A percentile compares a stretch with the other conserved stretches of the same genome.
Conservation (phyloP, 2,329 filamentous ascomycete genomes). For the Fusarium bulbicola region DNA sequence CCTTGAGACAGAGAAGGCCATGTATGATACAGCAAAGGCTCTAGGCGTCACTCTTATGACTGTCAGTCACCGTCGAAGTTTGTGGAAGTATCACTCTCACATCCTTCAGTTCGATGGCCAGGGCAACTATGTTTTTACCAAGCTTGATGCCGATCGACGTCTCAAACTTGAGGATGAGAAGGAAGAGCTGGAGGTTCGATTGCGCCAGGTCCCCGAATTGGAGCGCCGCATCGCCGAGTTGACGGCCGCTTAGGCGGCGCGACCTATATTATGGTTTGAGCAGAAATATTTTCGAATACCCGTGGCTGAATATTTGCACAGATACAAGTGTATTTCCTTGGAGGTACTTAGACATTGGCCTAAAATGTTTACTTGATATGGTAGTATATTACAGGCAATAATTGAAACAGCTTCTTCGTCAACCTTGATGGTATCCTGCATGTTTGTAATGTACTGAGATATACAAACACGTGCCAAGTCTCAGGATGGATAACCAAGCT, state of each 20-base stretch:
- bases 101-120: constrained; percentile 98
- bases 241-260: constrained; percentile 50
- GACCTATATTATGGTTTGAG: neutral
- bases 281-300: constrained; percentile 1
- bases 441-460: neutral
- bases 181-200: constrained; percentile 87
- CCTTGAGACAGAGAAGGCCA: constrained; percentile 89
- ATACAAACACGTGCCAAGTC: neutral
- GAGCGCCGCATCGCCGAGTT: constrained; percentile 87
- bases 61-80: constrained; percentile 85
- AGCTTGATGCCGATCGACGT: constrained; percentile 85
- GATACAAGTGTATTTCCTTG: neutral
- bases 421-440: neutral
- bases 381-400: neutral
- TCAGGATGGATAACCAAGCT: neutral
- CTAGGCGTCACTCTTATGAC: constrained; percentile 97
- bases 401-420: neutral
- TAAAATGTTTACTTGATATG: neutral
- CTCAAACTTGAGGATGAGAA: constrained; percentile 93
- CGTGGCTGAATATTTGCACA: neutral
- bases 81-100: constrained; percentile 96
- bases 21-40: constrained; percentile 96
- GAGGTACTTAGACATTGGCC: neutral
- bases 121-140: constrained; percentile 89
- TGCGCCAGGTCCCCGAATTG: constrained; percentile 87